Conservation (phyloP, 2,329 filamentous ascomycete species). For the Monosporascus ibericus region DNA sequence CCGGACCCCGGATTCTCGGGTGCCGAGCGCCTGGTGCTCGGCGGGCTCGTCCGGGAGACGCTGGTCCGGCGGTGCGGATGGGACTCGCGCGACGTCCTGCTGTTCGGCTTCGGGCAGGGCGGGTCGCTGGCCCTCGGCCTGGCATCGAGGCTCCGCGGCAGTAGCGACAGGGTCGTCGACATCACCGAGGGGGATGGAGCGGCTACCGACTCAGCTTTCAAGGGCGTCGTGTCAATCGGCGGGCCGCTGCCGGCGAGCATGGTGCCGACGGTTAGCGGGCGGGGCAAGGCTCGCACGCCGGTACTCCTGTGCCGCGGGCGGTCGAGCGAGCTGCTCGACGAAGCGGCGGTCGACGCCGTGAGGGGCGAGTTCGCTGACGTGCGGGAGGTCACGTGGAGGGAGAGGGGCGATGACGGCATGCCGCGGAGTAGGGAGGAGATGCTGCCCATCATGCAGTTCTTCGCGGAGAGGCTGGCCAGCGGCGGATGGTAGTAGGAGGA, state of each 20-base stretch:
- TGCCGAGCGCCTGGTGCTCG: constrained; percentile 39
- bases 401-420: constrained; percentile 67
- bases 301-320: constrained; percentile 55
- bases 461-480: constrained; percentile 54
- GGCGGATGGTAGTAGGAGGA: constrained; percentile 14
- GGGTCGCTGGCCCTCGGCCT: constrained; percentile 55
- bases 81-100: constrained; percentile 50
- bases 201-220: constrained; percentile 26
- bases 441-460: constrained; percentile 81
- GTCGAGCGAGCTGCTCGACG: constrained; percentile 41
- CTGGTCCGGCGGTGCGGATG: constrained; percentile 55
- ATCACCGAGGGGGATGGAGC: constrained; percentile 12
- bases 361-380: constrained; percentile 62
- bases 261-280: constrained; percentile 37
- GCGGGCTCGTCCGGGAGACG: constrained; percentile 43
- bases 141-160: constrained; percentile 38
- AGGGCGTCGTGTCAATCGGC: constrained; percentile 59
- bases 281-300: constrained; percentile 55
- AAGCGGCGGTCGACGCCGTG: constrained; percentile 56
- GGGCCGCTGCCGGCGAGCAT: constrained; percentile 50
- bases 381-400: constrained; percentile 62
- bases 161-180: constrained; percentile 29
- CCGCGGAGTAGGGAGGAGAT: constrained; percentile 79
- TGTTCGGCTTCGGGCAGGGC: constrained; percentile 65
- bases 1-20: constrained; percentile 55